These are phyloP conservation scores for Rhodofomes roseus DNA, from an alignment of 1,284 basidiomycete species.

Conservation along the genomic window DNA sequence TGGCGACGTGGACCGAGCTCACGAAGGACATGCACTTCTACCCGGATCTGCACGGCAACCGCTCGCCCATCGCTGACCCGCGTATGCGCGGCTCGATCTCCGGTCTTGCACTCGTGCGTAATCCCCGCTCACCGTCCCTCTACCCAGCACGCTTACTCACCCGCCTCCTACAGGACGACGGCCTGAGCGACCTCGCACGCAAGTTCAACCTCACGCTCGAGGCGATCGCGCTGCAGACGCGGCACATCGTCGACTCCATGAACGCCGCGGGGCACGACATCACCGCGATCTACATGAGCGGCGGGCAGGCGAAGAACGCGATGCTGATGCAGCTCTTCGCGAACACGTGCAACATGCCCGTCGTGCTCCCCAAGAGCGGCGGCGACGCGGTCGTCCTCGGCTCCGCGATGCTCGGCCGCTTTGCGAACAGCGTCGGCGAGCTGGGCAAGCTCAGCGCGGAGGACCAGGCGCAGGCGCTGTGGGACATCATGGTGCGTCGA, in stretches of 20 bases:
- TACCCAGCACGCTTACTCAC: not conserved
- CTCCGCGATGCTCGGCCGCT: constrained; percentile 89
- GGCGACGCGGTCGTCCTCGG: constrained; percentile 89
- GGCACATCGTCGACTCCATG: constrained; percentile 93
- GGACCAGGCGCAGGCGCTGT: constrained; percentile 68
- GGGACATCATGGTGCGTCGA: constrained; percentile 85
- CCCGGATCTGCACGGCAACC: constrained; percentile 92
- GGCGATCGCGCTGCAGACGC: constrained; percentile 92
- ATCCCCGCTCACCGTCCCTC: not conserved
- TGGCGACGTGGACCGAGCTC: constrained; percentile 72
- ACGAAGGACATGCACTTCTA: constrained; percentile 92
- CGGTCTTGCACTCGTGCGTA: constrained; percentile 73
- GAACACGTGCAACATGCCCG: constrained; percentile 78
- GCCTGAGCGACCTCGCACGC: constrained; percentile 79
- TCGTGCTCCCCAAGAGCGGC: constrained; percentile 79
- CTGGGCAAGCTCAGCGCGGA: constrained; percentile 38
- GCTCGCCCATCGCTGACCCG: constrained; percentile 93
- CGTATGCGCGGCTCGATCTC: constrained; percentile 90
- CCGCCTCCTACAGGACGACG: constrained; percentile 51
- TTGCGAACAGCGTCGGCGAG: constrained; percentile 66
- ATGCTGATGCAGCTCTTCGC: constrained; percentile 88
- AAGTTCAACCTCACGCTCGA: constrained; percentile 93
- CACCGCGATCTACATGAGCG: constrained; percentile 87
- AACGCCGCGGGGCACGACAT: constrained; percentile 86
- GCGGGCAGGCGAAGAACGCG: constrained; percentile 86